Percentiles rank a stretch among this genome's conserved stretches.
Evolutionary conservation across 1,284 basidiomycete species (phyloP).

Genomic region (Entoloma clypeatum): DNA sequence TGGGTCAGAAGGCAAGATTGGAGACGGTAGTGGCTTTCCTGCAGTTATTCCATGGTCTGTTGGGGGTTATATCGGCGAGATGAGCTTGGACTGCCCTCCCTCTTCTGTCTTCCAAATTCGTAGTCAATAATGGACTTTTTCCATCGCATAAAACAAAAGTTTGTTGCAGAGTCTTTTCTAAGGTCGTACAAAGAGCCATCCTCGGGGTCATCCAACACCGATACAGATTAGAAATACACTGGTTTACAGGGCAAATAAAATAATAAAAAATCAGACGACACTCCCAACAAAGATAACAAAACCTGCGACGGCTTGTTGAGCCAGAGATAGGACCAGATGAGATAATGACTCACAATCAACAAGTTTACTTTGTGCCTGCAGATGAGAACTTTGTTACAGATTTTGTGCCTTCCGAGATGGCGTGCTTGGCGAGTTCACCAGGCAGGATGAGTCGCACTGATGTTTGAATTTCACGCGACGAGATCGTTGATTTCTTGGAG

Average conservation of each 20-base stretch:
- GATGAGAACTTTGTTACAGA: slow-evolving; percentile 63
- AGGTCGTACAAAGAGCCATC: not conserved
- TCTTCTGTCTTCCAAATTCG: not conserved
- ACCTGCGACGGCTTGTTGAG: not conserved
- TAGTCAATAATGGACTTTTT: too few species aligned
- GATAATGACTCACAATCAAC: slow-evolving; percentile 3
- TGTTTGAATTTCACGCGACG: slow-evolving; percentile 91
- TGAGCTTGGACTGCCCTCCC: slow-evolving; percentile 15
- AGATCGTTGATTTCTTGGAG: slow-evolving; percentile 94
- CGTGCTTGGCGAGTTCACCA: slow-evolving; percentile 81
- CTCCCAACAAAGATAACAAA: slow-evolving; percentile 4
- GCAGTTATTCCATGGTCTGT: slow-evolving; percentile 21
- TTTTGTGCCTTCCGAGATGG: slow-evolving; percentile 76
- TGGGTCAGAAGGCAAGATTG: slow-evolving; percentile 19
- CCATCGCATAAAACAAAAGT: too few species aligned
- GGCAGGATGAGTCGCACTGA: slow-evolving; percentile 89
- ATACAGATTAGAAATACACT: slow-evolving; percentile 23
- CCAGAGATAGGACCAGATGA: not conserved
- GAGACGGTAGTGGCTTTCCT: slow-evolving; percentile 23
- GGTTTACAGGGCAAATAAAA: slow-evolving; percentile 18
- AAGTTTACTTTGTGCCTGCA: slow-evolving; percentile 51
- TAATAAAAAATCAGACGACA: slow-evolving; percentile 12
- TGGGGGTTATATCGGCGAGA: slow-evolving; percentile 11
- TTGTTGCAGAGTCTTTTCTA: too few species aligned
- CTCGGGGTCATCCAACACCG: slow-evolving; percentile 6